Evolutionary conservation across 257 asterid genomes (phyloP).

Genomic region (Petunia axillaris): DNA sequence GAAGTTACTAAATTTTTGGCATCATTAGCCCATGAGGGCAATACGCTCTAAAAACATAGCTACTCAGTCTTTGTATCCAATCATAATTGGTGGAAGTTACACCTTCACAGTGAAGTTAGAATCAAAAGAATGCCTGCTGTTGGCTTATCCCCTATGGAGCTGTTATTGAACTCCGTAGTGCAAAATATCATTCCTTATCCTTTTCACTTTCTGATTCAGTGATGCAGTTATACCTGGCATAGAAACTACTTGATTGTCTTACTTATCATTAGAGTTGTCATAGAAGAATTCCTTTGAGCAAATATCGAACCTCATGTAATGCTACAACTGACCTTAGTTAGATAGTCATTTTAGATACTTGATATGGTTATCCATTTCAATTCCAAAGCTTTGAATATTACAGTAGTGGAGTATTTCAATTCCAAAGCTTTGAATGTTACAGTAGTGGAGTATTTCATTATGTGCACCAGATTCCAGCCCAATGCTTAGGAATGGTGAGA

Average conservation of each 20-base stretch:
- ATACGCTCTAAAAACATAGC: background rate
- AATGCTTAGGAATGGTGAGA: constrained; percentile 49
- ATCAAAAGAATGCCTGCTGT: background rate
- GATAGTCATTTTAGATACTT: background rate
- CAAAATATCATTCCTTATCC: background rate
- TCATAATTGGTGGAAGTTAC: background rate
- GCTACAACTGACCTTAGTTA: background rate
- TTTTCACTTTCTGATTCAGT: background rate
- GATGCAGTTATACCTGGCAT: background rate
- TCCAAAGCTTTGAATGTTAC: background rate
- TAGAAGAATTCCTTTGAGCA: background rate
- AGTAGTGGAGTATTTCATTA: background rate
- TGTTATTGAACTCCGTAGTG: background rate
- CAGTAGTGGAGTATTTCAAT: background rate
- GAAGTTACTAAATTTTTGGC: too few species aligned
- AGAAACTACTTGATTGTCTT: background rate
- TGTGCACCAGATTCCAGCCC: constrained; percentile 42
- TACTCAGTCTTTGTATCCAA: background rate
- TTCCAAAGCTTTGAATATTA: background rate
- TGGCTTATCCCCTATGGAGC: background rate
- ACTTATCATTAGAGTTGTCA: background rate
- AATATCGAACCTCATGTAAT: background rate
- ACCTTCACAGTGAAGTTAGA: background rate
- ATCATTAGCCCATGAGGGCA: too few species aligned
- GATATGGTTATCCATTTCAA: background rate